Percentiles rank a stretch among this genome's conserved stretches.
phyloP scores from a whole-genome alignment of 1,284 basidiomycete species.

The Somion occarium region DNA sequence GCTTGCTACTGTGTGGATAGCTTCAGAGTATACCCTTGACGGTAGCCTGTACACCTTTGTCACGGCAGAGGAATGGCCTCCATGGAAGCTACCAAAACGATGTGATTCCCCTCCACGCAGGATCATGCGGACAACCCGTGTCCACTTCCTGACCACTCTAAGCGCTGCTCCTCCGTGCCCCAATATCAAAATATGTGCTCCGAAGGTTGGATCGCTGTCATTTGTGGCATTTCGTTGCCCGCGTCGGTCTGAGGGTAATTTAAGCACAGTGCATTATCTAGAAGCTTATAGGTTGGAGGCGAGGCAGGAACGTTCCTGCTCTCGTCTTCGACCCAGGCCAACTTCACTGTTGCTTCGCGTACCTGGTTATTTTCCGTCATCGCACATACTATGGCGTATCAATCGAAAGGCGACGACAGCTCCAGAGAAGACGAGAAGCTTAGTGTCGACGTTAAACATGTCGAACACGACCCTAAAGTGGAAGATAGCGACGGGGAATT shows the following conservation, averaged over 20 bases:
- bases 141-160: not conserved
- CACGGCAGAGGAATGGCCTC: too few relatives aligned
- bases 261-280: not conserved
- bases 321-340: not conserved
- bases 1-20: too few relatives aligned
- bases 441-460: slow-evolving; percentile 13
- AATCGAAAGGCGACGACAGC: slow-evolving; percentile 3
- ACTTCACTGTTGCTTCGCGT: not conserved
- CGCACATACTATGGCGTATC: not conserved
- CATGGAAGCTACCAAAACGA: not conserved
- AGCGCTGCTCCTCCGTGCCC: not conserved
- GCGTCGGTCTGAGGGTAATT: not conserved
- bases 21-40: too few relatives aligned
- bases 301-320: not conserved
- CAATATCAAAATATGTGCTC: not conserved
- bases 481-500: slow-evolving; percentile 20
- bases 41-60: too few relatives aligned
- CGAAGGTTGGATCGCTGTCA: not conserved
- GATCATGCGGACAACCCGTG: not conserved
- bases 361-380: not conserved
- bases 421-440: slow-evolving; percentile 12
- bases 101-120: not conserved
- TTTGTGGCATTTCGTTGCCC: not conserved
- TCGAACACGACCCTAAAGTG: slow-evolving; percentile 13
- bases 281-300: not conserved